phyloP scores from a whole-genome alignment of 2,329 filamentous ascomycete species.

The Aspergillus fumigatiaffinis region DNA sequence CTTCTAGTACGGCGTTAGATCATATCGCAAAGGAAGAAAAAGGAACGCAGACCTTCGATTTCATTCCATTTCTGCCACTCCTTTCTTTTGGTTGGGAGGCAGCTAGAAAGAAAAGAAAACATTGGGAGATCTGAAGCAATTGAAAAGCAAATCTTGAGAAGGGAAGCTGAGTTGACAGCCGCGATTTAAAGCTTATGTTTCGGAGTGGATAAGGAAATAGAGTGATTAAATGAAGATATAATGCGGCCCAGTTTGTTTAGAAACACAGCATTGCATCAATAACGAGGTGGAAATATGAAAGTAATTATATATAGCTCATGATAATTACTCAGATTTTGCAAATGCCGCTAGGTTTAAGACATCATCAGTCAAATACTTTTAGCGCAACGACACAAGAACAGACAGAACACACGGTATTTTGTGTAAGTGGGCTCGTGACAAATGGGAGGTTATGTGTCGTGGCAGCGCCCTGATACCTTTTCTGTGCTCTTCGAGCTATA shows the following conservation, averaged over 20 bases:
- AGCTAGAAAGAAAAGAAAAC: conserved; percentile 9
- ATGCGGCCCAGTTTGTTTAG: not conserved
- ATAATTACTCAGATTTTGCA: not conserved
- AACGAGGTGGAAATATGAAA: not conserved
- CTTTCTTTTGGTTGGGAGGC: conserved; percentile 8
- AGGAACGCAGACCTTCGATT: conserved; percentile 19
- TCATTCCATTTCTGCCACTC: conserved; percentile 17
- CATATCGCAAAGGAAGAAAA: not conserved
- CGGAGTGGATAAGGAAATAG: not conserved
- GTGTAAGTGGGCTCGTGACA: not conserved
- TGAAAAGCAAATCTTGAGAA: not conserved
- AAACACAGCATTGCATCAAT: not conserved
- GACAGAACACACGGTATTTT: not conserved
- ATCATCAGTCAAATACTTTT: not conserved
- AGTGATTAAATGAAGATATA: not conserved
- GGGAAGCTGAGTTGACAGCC: not conserved
- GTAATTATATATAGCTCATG: not conserved
- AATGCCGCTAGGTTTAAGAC: not conserved
- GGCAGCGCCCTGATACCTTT: not conserved
- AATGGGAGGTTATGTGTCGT: not conserved
- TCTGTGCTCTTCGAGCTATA: not conserved
- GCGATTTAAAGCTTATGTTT: not conserved
- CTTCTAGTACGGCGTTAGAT: conserved; percentile 15
- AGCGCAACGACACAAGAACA: not conserved
- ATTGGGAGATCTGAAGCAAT: conserved; percentile 1